Evolutionary conservation across 139 green algal genomes (phyloP).

Genomic region (Haematococcus sp.): DNA sequence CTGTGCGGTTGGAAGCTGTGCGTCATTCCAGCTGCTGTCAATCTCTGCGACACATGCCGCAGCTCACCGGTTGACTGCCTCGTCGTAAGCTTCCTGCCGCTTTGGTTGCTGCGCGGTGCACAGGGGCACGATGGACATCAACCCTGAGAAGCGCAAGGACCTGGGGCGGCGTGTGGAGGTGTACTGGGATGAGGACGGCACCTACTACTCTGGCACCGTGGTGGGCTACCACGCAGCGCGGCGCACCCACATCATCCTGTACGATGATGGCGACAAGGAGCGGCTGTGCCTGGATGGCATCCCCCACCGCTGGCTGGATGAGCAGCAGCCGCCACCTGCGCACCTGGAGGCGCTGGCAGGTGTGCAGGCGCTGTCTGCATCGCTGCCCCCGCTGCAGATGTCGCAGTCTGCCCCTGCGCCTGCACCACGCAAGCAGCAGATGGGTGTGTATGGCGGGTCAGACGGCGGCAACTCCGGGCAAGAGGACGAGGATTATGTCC

Average conservation of each 20-base stretch:
- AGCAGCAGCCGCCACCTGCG: not conserved
- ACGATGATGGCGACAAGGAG: constrained; percentile 73
- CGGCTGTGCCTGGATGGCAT: constrained; percentile 43
- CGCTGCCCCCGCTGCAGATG: no score
- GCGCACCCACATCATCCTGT: constrained; percentile 66
- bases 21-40: no score
- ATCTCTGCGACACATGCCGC: no score
- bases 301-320: not conserved
- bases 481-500: not conserved
- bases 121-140: constrained; percentile 61
- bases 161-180: constrained; percentile 52
- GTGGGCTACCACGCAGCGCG: constrained; percentile 51
- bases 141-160: constrained; percentile 52
- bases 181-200: constrained; percentile 70
- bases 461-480: no score
- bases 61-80: no score
- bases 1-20: no score
- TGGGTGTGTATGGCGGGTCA: no score
- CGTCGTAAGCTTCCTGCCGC: no score
- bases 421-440: not conserved
- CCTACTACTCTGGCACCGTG: constrained; percentile 71
- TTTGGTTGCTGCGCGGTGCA: not conserved
- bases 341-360: not conserved
- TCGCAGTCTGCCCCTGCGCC: no score
- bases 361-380: no score